Percentiles rank a stretch among this genome's conserved stretches.
Evolutionary conservation across 2,329 filamentous ascomycete genomes (phyloP).

Genomic region (Stagonosporopsis tanaceti): DNA sequence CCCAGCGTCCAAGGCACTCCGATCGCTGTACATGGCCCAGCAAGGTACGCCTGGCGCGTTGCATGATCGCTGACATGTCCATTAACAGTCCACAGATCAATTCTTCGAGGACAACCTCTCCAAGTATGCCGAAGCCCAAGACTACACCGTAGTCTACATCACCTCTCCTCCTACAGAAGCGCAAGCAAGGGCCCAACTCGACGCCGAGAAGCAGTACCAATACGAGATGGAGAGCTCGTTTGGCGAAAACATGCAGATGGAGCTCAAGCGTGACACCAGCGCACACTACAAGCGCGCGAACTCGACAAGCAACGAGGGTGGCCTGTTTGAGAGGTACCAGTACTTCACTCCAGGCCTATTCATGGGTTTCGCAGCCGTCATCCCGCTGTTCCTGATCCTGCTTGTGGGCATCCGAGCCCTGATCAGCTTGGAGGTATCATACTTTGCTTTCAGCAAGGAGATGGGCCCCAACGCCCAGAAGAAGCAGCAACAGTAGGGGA

Average conservation of each 20-base stretch:
- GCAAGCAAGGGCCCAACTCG: slow-evolving; percentile 33
- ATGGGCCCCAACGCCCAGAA: slow-evolving; percentile 89
- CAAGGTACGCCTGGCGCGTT: slow-evolving; percentile 27
- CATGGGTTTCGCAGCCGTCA: slow-evolving; percentile 76
- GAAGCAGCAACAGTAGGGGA: slow-evolving; percentile 63
- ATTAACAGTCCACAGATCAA: slow-evolving; percentile 30
- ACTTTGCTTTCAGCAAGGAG: slow-evolving; percentile 96
- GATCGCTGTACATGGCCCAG: slow-evolving; percentile 25
- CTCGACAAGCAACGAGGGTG: slow-evolving; percentile 33
- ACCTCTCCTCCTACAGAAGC: slow-evolving; percentile 63
- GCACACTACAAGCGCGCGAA: slow-evolving; percentile 39
- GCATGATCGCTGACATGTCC: too few species aligned
- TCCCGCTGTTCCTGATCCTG: slow-evolving; percentile 79
- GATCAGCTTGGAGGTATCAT: slow-evolving; percentile 83
- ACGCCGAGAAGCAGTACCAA: slow-evolving; percentile 27
- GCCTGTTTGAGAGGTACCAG: slow-evolving; percentile 89
- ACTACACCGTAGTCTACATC: slow-evolving; percentile 79
- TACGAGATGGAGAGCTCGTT: slow-evolving; percentile 74
- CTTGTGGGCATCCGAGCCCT: slow-evolving; percentile 80
- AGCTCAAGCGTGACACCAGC: slow-evolving; percentile 73
- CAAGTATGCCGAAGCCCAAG: slow-evolving; percentile 54
- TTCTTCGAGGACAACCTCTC: slow-evolving; percentile 33
- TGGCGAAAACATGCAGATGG: slow-evolving; percentile 69
- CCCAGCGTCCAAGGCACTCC: slow-evolving; percentile 21
- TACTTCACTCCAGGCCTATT: slow-evolving; percentile 93